Base-by-base conservation (phyloP, 371 early-diverging fungal genomes). In the Syncephalastrum monosporum region DNA sequence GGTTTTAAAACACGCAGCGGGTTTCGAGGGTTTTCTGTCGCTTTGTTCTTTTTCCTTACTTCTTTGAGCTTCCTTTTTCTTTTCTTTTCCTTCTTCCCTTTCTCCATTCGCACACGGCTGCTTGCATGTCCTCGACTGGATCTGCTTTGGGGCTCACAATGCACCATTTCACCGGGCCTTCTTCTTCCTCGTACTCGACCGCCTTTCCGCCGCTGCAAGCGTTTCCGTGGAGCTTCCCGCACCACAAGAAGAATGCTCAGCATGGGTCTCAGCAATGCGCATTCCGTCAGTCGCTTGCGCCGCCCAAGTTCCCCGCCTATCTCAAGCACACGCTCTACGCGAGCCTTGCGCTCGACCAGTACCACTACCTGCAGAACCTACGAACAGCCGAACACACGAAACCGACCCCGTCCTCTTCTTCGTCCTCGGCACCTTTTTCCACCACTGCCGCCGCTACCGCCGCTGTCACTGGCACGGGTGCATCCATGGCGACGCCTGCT, bases 291-390 rank as follows among this genome's bases (percentile, higher is more conserved):
- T 59, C 67, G 3, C 53, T 67, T 3, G 47, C 55, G n/a, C 50
- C 60, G 4, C 68, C 72, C 8, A 51, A 38, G 17, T 67, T 61
- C 19, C 77, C 77, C 4, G 8, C 47, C 16, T 77, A 77, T 41
- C 55, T 77, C 0, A 42, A 48, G 12, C 55, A 67, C 15, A 65
- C 74, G 5, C 67, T 69, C 3, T 77, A 74, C 48, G 74, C 66
- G 6, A 55, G 61, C 12, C 58, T 73, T 3, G 64, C 65, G 4
- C 47, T 45, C 23, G 63, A 68, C 21, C 72, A 73, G 53, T 59
- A 59, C 3, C 29, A 47, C 13, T 55, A 57, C 46, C 51, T 33
- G 6, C 58, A 65, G 47, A 57, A 19, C 10, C 21, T 38, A 27
- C 52, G 48, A 19, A 43, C 4, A 21, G 23, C 17, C n/a, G 23